Percentiles rank a stretch among this genome's conserved stretches.
Evolutionary conservation across 352 stramenopile genomes (phyloP).

Genomic region (Globisporangium lucens): DNA sequence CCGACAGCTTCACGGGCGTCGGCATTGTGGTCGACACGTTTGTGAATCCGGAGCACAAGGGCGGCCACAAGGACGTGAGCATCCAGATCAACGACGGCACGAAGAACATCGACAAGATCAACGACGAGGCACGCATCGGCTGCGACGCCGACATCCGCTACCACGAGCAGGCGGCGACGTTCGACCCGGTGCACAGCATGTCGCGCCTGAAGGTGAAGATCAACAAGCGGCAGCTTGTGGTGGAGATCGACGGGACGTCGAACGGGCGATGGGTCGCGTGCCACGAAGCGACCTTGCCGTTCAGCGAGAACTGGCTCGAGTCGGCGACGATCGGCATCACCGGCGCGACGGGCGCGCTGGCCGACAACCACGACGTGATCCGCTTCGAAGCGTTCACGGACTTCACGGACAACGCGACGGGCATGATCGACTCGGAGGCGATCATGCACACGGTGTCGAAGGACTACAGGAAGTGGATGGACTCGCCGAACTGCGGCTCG

Average conservation of each 20-base stretch:
- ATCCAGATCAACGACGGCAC: conserved; percentile 79
- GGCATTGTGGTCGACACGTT: conserved; percentile 86
- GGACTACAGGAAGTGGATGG: conserved; percentile 82
- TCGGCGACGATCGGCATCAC: conserved; percentile 70
- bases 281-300: conserved; percentile 60
- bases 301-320: conserved; percentile 59
- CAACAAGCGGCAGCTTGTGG: conserved; percentile 41
- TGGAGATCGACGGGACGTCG: conserved; percentile 67
- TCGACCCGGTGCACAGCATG: conserved; percentile 79
- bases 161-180: conserved; percentile 72
- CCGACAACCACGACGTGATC: conserved; percentile 87
- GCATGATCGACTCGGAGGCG: conserved; percentile 55
- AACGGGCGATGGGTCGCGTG: conserved; percentile 65
- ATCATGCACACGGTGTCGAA: conserved; percentile 82
- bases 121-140: conserved; percentile 58
- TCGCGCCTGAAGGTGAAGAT: conserved; percentile 80
- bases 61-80: conserved; percentile 82
- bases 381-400: conserved; percentile 71
- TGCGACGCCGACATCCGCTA: conserved; percentile 80
- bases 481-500: conserved; percentile 69
- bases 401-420: conserved; percentile 38
- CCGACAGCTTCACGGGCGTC: conserved; percentile 68
- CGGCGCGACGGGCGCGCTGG: conserved; percentile 67
- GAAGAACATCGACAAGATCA: conserved; percentile 65
- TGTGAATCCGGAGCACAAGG: conserved; percentile 77